Evolutionary conservation across 257 asterid genomes (phyloP).

Genomic region (Gentiana straminea): DNA sequence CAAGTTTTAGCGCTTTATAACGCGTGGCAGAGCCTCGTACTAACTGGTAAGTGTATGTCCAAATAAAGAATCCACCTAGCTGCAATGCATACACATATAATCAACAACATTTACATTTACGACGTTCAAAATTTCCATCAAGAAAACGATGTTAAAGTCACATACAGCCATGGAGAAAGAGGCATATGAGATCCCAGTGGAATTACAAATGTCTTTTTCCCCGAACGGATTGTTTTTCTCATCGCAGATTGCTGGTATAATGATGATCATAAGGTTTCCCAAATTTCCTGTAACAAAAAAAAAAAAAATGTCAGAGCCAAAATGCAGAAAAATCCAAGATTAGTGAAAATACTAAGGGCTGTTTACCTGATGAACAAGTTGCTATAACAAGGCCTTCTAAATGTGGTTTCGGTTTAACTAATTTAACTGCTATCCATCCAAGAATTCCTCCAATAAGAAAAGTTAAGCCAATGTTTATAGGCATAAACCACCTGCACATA

Average conservation of each 20-base stretch:
- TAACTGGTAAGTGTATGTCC: conserved; percentile 64
- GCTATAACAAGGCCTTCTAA: conserved; percentile 61
- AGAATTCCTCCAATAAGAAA: conserved; percentile 62
- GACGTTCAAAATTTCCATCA: neutral
- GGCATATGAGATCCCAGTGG: conserved; percentile 53
- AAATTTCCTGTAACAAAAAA: conserved; percentile 43
- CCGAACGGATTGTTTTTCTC: conserved; percentile 78
- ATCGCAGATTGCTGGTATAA: conserved; percentile 69
- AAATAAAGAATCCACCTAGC: conserved; percentile 75
- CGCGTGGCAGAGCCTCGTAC: conserved; percentile 36
- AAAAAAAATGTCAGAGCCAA: neutral
- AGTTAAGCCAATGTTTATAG: conserved; percentile 63
- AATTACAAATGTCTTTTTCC: conserved; percentile 37
- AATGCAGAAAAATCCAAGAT: neutral
- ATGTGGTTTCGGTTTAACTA: conserved; percentile 56
- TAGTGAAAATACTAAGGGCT: neutral
- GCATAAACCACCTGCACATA: conserved; percentile 83
- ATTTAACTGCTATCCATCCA: conserved; percentile 77
- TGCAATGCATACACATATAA: conserved; percentile 8
- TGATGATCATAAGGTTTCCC: conserved; percentile 67
- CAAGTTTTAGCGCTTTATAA: conserved; percentile 23
- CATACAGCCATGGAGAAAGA: conserved; percentile 92
- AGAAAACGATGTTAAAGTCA: neutral
- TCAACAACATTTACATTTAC: neutral
- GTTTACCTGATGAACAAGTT: conserved; percentile 62